A percentile compares a stretch with the other conserved stretches of the same genome.
Conservation (phyloP, 352 stramenopile genomes). For the Pythium pyrilobum region DNA sequence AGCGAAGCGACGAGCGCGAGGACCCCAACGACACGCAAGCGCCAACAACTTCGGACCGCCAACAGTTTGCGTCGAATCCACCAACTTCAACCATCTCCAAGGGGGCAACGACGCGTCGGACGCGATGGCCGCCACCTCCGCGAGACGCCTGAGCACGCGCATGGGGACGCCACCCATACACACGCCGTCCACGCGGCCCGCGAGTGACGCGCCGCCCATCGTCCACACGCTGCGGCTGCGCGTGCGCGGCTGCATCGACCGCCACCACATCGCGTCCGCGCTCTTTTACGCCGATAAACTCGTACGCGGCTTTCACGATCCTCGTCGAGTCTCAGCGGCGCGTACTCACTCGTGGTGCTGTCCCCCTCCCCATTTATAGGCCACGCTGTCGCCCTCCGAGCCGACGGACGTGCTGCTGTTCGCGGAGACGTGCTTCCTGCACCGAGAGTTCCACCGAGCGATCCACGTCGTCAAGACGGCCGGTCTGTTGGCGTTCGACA, state of each 20-base stretch:
- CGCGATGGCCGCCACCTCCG: too few species aligned
- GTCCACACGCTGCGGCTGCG: constrained; percentile 34
- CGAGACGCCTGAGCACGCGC: constrained; percentile 1
- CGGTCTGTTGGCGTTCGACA: constrained; percentile 32
- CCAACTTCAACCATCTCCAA: not conserved
- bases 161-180: constrained; percentile 15
- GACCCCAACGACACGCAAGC: too few species aligned
- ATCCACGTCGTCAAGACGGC: constrained; percentile 67
- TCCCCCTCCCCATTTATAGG: constrained; percentile 12
- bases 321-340: not conserved
- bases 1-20: not conserved
- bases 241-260: constrained; percentile 38
- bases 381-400: constrained; percentile 45
- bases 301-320: constrained; percentile 20
- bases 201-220: constrained; percentile 1
- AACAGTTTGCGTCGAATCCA: not conserved
- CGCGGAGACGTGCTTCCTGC: constrained; percentile 64
- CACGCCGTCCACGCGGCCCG: not conserved
- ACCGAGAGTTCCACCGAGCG: constrained; percentile 65
- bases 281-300: constrained; percentile 84
- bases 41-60: not conserved
- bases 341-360: not conserved
- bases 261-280: constrained; percentile 47
- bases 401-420: constrained; percentile 66
- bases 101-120: too few species aligned